Conservation (phyloP, 148 eudicot species). For the Nepenthes mirabilis region DNA sequence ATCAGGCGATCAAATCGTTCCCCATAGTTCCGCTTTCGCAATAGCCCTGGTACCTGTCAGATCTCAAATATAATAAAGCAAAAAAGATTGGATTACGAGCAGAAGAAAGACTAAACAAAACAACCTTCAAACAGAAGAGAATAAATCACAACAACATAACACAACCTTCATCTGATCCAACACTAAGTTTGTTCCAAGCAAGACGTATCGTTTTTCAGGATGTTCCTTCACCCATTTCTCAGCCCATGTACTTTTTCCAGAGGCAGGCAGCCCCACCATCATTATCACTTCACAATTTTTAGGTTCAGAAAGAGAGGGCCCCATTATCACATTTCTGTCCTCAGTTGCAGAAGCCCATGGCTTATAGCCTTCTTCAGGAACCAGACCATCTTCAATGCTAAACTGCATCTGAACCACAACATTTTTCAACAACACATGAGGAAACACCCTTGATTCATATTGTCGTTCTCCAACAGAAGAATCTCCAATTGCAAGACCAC, state of each 20-base stretch:
- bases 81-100: no score
- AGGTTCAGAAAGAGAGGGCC: slow-evolving; percentile 32
- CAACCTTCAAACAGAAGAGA: no score
- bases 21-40: slow-evolving; percentile 35
- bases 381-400: slow-evolving; percentile 44
- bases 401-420: slow-evolving; percentile 49
- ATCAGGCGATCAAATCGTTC: slow-evolving; percentile 48
- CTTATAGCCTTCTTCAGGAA: slow-evolving; percentile 44
- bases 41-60: slow-evolving; percentile 46
- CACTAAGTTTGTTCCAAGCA: slow-evolving; percentile 56
- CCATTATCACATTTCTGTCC: slow-evolving; percentile 33
- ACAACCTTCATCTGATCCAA: slow-evolving; percentile 68
- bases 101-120: no score
- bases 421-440: slow-evolving; percentile 62
- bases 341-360: slow-evolving; percentile 47
- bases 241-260: slow-evolving; percentile 71
- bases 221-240: slow-evolving; percentile 50
- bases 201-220: slow-evolving; percentile 50
- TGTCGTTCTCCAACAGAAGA: slow-evolving; percentile 11
- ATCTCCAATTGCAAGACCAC: slow-evolving; percentile 15
- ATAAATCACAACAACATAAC: no score
- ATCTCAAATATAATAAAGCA: no score
- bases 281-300: slow-evolving; percentile 37
- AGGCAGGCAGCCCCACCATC: slow-evolving; percentile 72
- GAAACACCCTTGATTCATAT: slow-evolving; percentile 47